Percentiles rank a stretch among this genome's conserved stretches.
phyloP scores from a whole-genome alignment of 2,329 filamentous ascomycete genomes.

The Teratosphaeria nubilosa region DNA sequence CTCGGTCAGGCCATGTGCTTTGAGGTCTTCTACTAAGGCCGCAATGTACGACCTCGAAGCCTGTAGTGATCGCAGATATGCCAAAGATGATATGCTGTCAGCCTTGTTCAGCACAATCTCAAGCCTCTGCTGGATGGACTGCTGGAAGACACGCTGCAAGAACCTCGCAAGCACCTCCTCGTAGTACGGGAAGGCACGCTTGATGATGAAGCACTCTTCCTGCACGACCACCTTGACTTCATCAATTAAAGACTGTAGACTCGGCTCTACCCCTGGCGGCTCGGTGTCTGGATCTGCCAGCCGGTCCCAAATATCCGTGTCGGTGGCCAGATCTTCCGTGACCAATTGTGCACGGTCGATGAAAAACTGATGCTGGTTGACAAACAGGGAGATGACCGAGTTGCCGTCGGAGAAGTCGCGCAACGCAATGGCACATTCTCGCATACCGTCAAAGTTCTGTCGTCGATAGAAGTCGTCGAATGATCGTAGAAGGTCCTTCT shows the following conservation, averaged over 20 bases:
- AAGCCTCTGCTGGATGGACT: slow-evolving; percentile 90
- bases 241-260: slow-evolving; percentile 81
- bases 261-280: slow-evolving; percentile 82
- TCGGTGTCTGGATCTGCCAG: slow-evolving; percentile 91
- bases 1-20: slow-evolving; percentile 87
- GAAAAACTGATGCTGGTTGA: slow-evolving; percentile 99
- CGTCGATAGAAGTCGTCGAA: slow-evolving; percentile 95
- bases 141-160: slow-evolving; percentile 90
- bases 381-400: slow-evolving; percentile 90
- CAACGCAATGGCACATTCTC: slow-evolving; percentile 87
- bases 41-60: slow-evolving; percentile 85
- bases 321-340: slow-evolving; percentile 69
- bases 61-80: slow-evolving; percentile 83
- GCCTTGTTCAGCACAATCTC: slow-evolving; percentile 96
- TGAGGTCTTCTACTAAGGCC: slow-evolving; percentile 80
- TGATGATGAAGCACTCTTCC: slow-evolving; percentile 94
- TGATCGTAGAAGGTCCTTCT: slow-evolving; percentile 89
- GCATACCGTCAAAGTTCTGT: slow-evolving; percentile 96
- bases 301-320: slow-evolving; percentile 71
- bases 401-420: slow-evolving; percentile 93
- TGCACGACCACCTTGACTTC: slow-evolving; percentile 94
- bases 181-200: slow-evolving; percentile 89
- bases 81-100: slow-evolving; percentile 78
- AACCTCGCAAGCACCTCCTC: slow-evolving; percentile 91
- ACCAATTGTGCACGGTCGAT: slow-evolving; percentile 91